phyloP scores from a whole-genome alignment of 2,329 filamentous ascomycete species.

The Waltergamsia citrina region DNA sequence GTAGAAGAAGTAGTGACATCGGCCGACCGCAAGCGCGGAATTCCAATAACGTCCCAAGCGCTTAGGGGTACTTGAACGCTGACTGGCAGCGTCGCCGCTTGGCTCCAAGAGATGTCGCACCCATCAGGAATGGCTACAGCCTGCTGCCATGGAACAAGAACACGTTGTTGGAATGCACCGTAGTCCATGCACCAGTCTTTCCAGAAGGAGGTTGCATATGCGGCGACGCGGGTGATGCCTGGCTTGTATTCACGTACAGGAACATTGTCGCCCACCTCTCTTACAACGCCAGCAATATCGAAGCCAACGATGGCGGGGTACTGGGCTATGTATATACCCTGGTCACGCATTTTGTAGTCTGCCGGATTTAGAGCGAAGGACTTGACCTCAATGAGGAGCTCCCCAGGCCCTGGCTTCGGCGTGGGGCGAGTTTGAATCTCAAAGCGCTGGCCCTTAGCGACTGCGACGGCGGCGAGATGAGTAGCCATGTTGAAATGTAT shows the following conservation, averaged over 20 bases:
- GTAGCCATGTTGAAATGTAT: constrained; percentile 17
- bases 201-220: constrained; percentile 29
- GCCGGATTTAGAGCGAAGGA: constrained; percentile 39
- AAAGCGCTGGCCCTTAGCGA: constrained; percentile 24
- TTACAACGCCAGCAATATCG: constrained; percentile 31
- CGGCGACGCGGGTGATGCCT: constrained; percentile 25
- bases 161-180: constrained; percentile 33
- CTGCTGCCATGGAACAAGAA: constrained; percentile 30
- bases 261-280: constrained; percentile 28
- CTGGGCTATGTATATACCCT: constrained; percentile 26
- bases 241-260: constrained; percentile 18
- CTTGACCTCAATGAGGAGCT: constrained; percentile 36
- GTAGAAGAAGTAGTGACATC: too few species aligned
- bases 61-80: constrained; percentile 23
- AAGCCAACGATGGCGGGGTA: constrained; percentile 33
- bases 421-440: constrained; percentile 26
- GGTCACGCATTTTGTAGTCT: constrained; percentile 29
- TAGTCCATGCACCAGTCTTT: constrained; percentile 32
- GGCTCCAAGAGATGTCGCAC: constrained; percentile 22
- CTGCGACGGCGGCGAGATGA: constrained; percentile 28
- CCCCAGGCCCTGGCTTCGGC: constrained; percentile 31
- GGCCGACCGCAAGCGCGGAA: constrained; percentile 14
- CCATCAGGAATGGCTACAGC: constrained; percentile 20
- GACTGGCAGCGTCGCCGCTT: constrained; percentile 28
- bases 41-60: constrained; percentile 27